Evolutionary conservation across 208 protist genomes (phyloP).

Genomic region (Trypanosoma vivax): DNA sequence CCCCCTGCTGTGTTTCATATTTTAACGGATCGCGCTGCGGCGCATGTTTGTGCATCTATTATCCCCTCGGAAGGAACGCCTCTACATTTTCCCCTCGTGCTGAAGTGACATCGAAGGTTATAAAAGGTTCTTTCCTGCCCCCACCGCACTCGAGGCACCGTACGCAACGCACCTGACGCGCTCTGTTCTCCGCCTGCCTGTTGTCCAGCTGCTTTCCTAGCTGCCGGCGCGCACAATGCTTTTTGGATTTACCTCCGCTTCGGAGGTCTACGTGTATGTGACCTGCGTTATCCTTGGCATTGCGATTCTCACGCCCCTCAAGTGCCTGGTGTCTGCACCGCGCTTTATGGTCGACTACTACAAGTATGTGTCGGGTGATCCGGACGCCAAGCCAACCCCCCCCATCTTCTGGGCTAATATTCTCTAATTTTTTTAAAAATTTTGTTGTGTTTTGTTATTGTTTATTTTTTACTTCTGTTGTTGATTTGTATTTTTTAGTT

Average conservation of each 20-base stretch:
- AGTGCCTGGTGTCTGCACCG: slow-evolving; percentile 74
- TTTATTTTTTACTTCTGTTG: slow-evolving; percentile 8
- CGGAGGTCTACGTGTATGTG: slow-evolving; percentile 61
- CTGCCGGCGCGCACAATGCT: slow-evolving; percentile 11
- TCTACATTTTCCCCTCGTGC: too few species aligned
- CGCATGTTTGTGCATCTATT: too few species aligned
- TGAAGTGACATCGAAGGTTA: too few species aligned
- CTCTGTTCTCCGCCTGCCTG: neutral
- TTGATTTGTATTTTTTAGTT: slow-evolving; percentile 3
- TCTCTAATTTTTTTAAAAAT: slow-evolving; percentile 42
- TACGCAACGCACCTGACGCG: neutral
- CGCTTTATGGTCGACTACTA: slow-evolving; percentile 81
- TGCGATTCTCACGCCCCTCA: slow-evolving; percentile 84
- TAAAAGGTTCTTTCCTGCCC: too few species aligned
- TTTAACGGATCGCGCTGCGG: too few species aligned
- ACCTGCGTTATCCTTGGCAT: slow-evolving; percentile 80
- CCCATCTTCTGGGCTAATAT: slow-evolving; percentile 65
- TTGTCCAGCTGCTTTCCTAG: neutral
- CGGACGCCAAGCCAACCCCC: slow-evolving; percentile 34
- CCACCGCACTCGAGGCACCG: too few species aligned
- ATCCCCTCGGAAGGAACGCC: too few species aligned
- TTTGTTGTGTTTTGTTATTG: neutral
- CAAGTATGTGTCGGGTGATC: slow-evolving; percentile 60
- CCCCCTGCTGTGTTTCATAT: too few species aligned
- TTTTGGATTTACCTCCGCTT: slow-evolving; percentile 31